phyloP scores from a whole-genome alignment of 2,329 filamentous ascomycete species.

The Stachybotrys elegans region DNA sequence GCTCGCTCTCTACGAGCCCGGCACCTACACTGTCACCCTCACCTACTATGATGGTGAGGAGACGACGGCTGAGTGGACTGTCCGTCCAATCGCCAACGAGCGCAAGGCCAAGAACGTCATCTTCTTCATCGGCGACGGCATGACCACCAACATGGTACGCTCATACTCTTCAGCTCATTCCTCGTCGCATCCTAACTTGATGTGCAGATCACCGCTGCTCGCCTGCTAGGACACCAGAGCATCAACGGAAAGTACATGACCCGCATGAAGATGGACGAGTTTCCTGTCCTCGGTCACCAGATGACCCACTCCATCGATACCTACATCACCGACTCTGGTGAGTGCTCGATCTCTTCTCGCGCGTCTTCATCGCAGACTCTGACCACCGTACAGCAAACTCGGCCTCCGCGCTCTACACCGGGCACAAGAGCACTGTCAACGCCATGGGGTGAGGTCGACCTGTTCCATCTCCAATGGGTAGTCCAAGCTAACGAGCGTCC shows the following conservation, averaged over 20 bases:
- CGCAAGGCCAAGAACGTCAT: conserved; percentile 82
- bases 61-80: conserved; percentile 71
- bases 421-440: conserved; percentile 81
- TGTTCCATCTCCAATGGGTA: no score
- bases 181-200: no score
- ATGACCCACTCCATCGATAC: conserved; percentile 84
- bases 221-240: conserved; percentile 74
- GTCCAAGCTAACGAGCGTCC: no score
- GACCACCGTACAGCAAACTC: no score
- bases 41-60: conserved; percentile 68
- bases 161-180: no score
- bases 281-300: conserved; percentile 80
- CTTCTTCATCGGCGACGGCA: conserved; percentile 74
- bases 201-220: conserved; percentile 63
- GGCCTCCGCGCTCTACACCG: conserved; percentile 73
- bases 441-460: conserved; percentile 55
- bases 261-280: conserved; percentile 72
- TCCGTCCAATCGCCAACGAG: conserved; percentile 63
- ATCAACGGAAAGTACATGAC: conserved; percentile 82
- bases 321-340: conserved; percentile 82
- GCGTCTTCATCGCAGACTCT: no score
- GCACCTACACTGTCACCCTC: conserved; percentile 71
- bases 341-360: no score
- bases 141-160: conserved; percentile 65
- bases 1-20: conserved; percentile 71